Evolutionary conservation across 345 rosid species (phyloP), one percentile per base, ranked within the genome.

Genomic region (Adansonia digitata): DNA sequence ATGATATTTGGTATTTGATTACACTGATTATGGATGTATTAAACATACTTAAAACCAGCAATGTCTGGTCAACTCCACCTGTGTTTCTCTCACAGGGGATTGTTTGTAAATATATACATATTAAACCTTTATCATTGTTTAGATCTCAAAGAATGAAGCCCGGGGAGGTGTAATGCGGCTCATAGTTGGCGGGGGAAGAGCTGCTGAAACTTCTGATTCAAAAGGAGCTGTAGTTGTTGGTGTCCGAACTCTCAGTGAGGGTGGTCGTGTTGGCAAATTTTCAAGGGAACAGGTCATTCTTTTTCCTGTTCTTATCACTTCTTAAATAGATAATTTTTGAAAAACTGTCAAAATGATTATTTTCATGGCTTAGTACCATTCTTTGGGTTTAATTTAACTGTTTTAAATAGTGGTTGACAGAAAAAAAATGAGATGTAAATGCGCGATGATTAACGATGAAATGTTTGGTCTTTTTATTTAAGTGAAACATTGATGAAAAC

Each of bases 131-230:
- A 14, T 74, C 63, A 62, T 62, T 52, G 26, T 46, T 48, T 84
- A 95, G 99, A 89, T 90, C 70, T 92, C 91, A 20, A 84, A 82
- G 78, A 87, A 79, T 80, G 99, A 96, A 82, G 84, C 97, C 64
- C 89, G 89, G 60, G 93, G 90, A 53, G 99, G 99, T 75, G 97
- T 96, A 61, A 96, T 96, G 99, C 94, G 97, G 70, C 97, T 96
- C 57, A 87, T 96, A 81, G 99, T 93, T 86, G 98, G 99, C 59
- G 99, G 99, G 20, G 99, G 99, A 27, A 89, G 97, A 80, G 98
- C 98, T 37, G 92, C 87, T 81, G 99, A 96, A 85, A 84, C 80
- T 79, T 82, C 86, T n/a, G 91, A 92, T 56, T 83, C 94, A 59
- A 90, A 90, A 84, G 99, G 98, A 81, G 94, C 98, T 69, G 98